Base-by-base conservation (phyloP, 139 green algal genomes). In the Pseudopediastrum boryanum region DNA sequence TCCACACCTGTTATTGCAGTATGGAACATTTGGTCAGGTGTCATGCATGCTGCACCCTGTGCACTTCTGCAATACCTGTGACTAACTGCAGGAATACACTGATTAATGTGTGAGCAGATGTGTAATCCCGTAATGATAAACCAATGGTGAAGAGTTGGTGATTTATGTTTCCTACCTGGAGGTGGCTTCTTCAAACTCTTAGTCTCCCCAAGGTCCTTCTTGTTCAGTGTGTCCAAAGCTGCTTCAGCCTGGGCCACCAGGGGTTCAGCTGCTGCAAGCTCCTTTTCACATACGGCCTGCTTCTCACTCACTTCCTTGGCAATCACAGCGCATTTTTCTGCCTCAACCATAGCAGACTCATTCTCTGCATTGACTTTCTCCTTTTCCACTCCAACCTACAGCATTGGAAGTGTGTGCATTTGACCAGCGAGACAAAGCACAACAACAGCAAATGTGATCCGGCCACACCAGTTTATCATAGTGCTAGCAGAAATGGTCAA, bases 121-220 rank as follows among this genome's bases (percentile, higher is more conserved):
- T n/a, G n/a, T n/a, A n/a, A n/a, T n/a, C n/a, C n/a, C n/a, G n/a
- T n/a, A n/a, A n/a, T n/a, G n/a, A n/a, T n/a, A n/a, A n/a, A n/a
- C n/a, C n/a, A n/a, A n/a, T n/a, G n/a, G n/a, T n/a, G n/a, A n/a
- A n/a, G n/a, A n/a, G n/a, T n/a, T n/a, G n/a, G n/a, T n/a, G n/a
- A n/a, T n/a, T n/a, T n/a, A n/a, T n/a, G n/a, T n/a, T n/a, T n/a
- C 64, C 0, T 23, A 80, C 64, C 82, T 66, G 84, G 75, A 7
- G 93, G 93, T 4, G 93, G 93, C 87, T 96, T 96, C 84, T 95
- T 95, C 39, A 97, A 86, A 13, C 88, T 92, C 87, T 97, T 97
- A 48, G 91, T 87, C 87, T 97, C 93, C 51, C 92, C 92, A 72
- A 93, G 51, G 54, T 94, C 88, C 78, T 97, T 97, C 85, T 96